Conservation (phyloP, 495 filamentous ascomycete species). For the Neurospora sp. region DNA sequence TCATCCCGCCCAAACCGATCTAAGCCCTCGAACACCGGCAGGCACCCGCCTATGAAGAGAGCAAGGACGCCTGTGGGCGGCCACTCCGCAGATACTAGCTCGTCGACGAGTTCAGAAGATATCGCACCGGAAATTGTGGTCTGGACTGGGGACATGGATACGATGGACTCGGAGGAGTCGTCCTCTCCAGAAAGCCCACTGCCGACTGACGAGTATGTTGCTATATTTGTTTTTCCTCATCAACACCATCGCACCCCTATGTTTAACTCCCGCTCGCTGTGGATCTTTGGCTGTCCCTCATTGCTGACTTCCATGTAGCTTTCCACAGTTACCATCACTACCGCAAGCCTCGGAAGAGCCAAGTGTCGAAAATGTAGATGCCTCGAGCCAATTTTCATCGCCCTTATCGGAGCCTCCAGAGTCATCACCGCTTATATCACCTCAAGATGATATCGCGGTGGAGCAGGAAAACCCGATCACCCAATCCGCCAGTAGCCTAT, state of each 20-base stretch:
- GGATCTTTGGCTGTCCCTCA: background rate
- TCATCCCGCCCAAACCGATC: conserved; percentile 11
- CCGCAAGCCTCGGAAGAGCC: background rate
- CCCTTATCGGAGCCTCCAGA: conserved; percentile 12
- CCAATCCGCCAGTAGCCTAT: conserved; percentile 20
- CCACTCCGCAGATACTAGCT: conserved; percentile 3
- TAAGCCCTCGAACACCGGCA: conserved; percentile 8
- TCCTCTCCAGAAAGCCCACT: background rate
- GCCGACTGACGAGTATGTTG: background rate
- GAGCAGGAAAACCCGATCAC: conserved; percentile 13
- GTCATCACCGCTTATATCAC: background rate
- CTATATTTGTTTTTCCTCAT: background rate
- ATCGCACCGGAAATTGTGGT: conserved; percentile 30
- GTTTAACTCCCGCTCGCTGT: background rate
- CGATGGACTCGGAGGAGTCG: conserved; percentile 13
- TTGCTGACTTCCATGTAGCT: background rate
- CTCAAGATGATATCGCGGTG: background rate
- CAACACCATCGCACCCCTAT: background rate
- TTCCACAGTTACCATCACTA: background rate
- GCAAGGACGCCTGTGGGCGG: conserved; percentile 2
- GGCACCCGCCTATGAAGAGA: conserved; percentile 1
- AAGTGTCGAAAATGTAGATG: background rate
- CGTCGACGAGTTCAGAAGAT: conserved; percentile 8
- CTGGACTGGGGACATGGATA: conserved; percentile 26
- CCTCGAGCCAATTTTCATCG: conserved; percentile 4